Evolutionary conservation across 805 yeast species (phyloP), one percentile per base, ranked within the genome.

Genomic region (Candida nanaspora): DNA sequence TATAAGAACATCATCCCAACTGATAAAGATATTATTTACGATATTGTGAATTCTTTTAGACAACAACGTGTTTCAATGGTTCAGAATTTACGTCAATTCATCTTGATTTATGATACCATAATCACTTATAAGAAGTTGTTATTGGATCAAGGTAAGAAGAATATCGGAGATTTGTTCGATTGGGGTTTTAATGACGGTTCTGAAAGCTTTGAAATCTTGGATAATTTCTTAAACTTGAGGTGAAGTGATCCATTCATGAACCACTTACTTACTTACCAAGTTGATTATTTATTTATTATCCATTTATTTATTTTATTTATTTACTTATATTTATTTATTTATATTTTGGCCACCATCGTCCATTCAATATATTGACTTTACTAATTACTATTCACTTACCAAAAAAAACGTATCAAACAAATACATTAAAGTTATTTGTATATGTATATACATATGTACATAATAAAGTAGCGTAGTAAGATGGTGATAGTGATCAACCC

Each of bases 1-100:
- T 14, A 16, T 8, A 20, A 23, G 14, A 19, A n/a, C 16, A 22
- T 20, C 10, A 20, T 20, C 28, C 13, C 14, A 4, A 35, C 39
- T n/a, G 48, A 39, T 13, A 46, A 46, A 10, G 75, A 74, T 46
- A 68, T 75, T n/a, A 62, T 75, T 4, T 72, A 65, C 43, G 61
- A 58, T 6, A 57, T 70, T 16, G 77, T 76, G 25, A 67, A 74
- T 41, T 59, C 61, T 37, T 68, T 74, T 41, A 59, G 82, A 43
- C 59, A 66, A 37, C 79, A 74, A 52, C 55, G 82, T 32, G 69
- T 76, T 16, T 71, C 76, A 27, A 76, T 76, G 79, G 81, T 76
- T 19, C 81, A 76, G 49, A 76, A 72, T 38, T 56, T 75, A 39
- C 57, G 80, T 34, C 82, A 76, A 53, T 76, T 69, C 53, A 63